These are phyloP conservation scores for Clathrus columnatus DNA, from an alignment of 768 basidiomycete genomes.

Conservation along the genomic window DNA sequence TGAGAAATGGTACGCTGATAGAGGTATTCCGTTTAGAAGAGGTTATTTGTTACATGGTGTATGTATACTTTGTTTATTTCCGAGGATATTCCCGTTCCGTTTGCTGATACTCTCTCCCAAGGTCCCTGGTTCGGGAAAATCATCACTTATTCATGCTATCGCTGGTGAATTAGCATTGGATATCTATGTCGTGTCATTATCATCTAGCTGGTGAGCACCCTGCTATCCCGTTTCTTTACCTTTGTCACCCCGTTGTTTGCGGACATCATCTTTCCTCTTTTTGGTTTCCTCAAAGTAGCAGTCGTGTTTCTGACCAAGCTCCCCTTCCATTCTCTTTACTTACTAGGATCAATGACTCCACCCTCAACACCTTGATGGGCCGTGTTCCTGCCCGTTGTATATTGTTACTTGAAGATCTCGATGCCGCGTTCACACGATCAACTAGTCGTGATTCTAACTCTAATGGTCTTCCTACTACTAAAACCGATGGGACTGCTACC, in stretches of 20 bases:
- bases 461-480: slow-evolving; percentile 35
- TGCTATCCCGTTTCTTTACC: slow-evolving; percentile 1
- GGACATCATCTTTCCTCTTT: background rate
- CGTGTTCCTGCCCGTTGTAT: slow-evolving; percentile 80
- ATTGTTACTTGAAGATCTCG: slow-evolving; percentile 83
- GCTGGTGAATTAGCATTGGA: slow-evolving; percentile 86
- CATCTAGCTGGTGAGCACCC: slow-evolving; percentile 51
- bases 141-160: slow-evolving; percentile 72
- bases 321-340: background rate
- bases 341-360: slow-evolving; percentile 62
- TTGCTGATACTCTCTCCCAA: background rate
- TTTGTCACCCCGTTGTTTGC: slow-evolving; percentile 2
- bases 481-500: slow-evolving; percentile 24
- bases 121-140: slow-evolving; percentile 78
- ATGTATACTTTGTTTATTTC: background rate
- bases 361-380: slow-evolving; percentile 78
- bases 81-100: background rate
- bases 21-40: slow-evolving; percentile 85
- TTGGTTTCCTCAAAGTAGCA: background rate
- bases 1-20: slow-evolving; percentile 92
- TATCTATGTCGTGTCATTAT: slow-evolving; percentile 85
- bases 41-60: slow-evolving; percentile 77
- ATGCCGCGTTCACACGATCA: slow-evolving; percentile 79
- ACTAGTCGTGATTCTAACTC: slow-evolving; percentile 52
- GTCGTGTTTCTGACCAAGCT: background rate